Evolutionary conservation across 345 rosid genomes (phyloP).

Genomic region (Eucalyptus globulus): DNA sequence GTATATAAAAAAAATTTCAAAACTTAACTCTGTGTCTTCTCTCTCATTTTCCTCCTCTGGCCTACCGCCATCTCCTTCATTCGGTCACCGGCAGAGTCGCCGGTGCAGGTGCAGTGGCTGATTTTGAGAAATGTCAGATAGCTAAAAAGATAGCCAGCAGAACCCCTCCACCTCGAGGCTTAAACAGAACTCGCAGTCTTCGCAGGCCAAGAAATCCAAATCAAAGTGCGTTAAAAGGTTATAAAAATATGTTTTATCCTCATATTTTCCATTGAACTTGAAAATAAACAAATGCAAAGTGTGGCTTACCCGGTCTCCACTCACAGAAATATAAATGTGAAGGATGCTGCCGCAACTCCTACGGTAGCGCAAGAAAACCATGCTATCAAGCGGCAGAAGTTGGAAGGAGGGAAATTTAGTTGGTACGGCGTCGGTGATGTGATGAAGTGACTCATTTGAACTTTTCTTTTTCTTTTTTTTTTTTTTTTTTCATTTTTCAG

Average conservation of each 20-base stretch:
- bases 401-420: constrained; percentile 74
- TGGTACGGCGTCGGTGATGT: not conserved
- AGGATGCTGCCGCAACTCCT: constrained; percentile 21
- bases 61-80: too few relatives aligned
- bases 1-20: too few relatives aligned
- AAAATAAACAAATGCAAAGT: not conserved
- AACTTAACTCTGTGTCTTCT: too few relatives aligned
- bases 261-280: not conserved
- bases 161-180: constrained; percentile 46
- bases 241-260: not conserved
- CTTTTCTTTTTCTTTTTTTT: not conserved
- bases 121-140: constrained; percentile 45
- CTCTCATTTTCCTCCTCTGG: too few relatives aligned
- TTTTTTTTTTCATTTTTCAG: not conserved
- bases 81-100: too few relatives aligned
- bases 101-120: not conserved
- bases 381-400: constrained; percentile 88
- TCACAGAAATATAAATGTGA: constrained; percentile 19
- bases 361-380: constrained; percentile 71
- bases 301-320: not conserved
- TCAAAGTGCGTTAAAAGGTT: constrained; percentile 27
- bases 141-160: constrained; percentile 45
- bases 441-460: not conserved
- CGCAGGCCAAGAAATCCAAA: constrained; percentile 23
- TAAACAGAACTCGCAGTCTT: constrained; percentile 30